Conservation (phyloP, 306 rosid genomes). For the Prosopis cineraria region DNA sequence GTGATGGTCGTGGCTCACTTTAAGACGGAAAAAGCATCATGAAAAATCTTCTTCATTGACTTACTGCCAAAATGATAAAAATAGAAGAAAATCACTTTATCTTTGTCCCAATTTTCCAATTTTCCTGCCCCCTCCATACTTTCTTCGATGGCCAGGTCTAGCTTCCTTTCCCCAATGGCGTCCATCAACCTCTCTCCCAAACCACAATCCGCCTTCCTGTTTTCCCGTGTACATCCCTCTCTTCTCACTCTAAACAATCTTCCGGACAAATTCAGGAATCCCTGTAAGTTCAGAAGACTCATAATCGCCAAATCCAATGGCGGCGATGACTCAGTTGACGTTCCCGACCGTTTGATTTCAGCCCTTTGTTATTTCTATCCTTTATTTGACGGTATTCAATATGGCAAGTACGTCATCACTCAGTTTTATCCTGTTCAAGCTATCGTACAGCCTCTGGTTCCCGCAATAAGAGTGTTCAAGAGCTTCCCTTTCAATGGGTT, state of each 20-base stretch:
- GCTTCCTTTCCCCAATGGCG: slow-evolving; percentile 39
- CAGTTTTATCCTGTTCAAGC: slow-evolving; percentile 77
- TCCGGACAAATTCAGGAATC: slow-evolving; percentile 39
- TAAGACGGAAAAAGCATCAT: too few relatives aligned
- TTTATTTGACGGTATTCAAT: slow-evolving; percentile 86
- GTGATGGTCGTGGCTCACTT: too few relatives aligned
- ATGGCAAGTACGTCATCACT: slow-evolving; percentile 79
- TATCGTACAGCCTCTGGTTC: slow-evolving; percentile 68
- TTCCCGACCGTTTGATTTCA: slow-evolving; percentile 77
- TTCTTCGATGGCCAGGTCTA: slow-evolving; percentile 46
- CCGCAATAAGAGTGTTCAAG: slow-evolving; percentile 84
- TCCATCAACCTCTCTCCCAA: slow-evolving; percentile 43
- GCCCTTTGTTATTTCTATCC: slow-evolving; percentile 93
- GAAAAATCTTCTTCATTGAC: too few relatives aligned
- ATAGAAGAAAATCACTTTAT: not conserved
- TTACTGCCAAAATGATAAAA: too few relatives aligned
- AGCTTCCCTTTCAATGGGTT: slow-evolving; percentile 91
- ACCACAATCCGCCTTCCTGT: slow-evolving; percentile 45
- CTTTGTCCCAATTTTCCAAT: not conserved
- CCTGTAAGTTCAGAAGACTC: slow-evolving; percentile 39
- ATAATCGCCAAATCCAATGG: slow-evolving; percentile 66
- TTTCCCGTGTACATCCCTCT: slow-evolving; percentile 30
- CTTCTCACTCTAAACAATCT: slow-evolving; percentile 34
- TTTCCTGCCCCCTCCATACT: not conserved
- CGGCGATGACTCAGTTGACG: slow-evolving; percentile 61